These are phyloP conservation scores for Candida hispaniensis DNA, from an alignment of 805 yeast species.

Conservation along the genomic window DNA sequence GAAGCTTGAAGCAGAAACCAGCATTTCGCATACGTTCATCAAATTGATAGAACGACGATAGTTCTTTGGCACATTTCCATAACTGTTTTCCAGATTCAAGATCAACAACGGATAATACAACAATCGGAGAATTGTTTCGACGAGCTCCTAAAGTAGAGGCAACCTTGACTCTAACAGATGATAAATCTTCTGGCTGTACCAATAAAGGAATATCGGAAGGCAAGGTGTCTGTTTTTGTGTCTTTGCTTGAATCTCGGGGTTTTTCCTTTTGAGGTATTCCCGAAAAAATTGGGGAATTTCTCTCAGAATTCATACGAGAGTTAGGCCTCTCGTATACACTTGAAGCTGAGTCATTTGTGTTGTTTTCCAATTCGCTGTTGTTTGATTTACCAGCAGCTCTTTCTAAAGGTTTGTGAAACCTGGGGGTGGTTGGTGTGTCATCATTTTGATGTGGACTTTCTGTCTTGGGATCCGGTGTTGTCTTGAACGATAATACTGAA, in stretches of 20 bases:
- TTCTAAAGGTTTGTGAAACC: too few species aligned
- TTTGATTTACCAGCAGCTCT: conserved; percentile 1
- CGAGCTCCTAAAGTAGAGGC: conserved; percentile 28
- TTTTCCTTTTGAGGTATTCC: background rate
- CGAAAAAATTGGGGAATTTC: conserved; percentile 5
- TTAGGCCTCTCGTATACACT: background rate
- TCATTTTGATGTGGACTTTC: too few species aligned
- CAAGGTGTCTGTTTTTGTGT: too few species aligned
- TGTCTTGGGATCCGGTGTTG: too few species aligned
- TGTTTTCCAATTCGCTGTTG: background rate
- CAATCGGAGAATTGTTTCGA: conserved; percentile 45
- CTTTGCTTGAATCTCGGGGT: too few species aligned
- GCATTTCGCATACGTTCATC: too few species aligned
- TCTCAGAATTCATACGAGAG: conserved; percentile 8
- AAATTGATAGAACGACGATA: conserved; percentile 47
- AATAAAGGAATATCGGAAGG: conserved; percentile 15
- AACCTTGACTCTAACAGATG: conserved; percentile 23
- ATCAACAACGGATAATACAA: conserved; percentile 55
- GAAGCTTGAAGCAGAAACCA: conserved; percentile 44
- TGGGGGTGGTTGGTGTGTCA: too few species aligned
- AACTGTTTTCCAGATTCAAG: conserved; percentile 51
- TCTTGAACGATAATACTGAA: too few species aligned
- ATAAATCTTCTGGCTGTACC: conserved; percentile 24
- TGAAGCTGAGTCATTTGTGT: background rate
- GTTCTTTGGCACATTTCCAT: conserved; percentile 63